These are phyloP conservation scores for Colletotrichum eremochloae DNA, from an alignment of 2,329 filamentous ascomycete species.

Conservation along the genomic window DNA sequence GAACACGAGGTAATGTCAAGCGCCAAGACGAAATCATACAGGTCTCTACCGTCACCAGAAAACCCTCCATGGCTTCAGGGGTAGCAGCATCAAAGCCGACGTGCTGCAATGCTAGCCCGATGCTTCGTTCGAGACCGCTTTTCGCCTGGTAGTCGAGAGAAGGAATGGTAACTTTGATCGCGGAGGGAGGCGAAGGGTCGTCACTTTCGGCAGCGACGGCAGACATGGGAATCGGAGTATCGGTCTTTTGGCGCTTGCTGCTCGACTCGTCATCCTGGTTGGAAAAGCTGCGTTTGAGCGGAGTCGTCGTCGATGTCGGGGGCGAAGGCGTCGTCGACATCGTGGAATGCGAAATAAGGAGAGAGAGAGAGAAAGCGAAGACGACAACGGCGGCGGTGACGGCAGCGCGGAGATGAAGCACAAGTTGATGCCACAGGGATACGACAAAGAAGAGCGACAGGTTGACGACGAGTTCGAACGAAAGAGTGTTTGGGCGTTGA, in stretches of 20 bases:
- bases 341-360: background rate
- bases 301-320: slow-evolving; percentile 15
- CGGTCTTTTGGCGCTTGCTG: slow-evolving; percentile 33
- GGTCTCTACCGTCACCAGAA: slow-evolving; percentile 67
- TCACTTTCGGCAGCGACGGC: background rate
- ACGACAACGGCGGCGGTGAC: no score
- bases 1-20: slow-evolving; percentile 21
- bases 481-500: background rate
- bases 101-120: slow-evolving; percentile 67
- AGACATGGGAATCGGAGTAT: background rate
- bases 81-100: slow-evolving; percentile 70
- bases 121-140: slow-evolving; percentile 65
- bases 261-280: slow-evolving; percentile 10
- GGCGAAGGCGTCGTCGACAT: slow-evolving; percentile 27
- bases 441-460: background rate
- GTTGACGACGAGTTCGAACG: background rate
- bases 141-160: slow-evolving; percentile 53
- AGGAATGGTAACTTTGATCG: slow-evolving; percentile 41
- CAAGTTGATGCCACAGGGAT: background rate
- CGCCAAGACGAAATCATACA: slow-evolving; percentile 59
- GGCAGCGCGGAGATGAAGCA: no score
- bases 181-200: slow-evolving; percentile 4
- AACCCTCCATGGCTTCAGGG: slow-evolving; percentile 70
- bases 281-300: slow-evolving; percentile 25
- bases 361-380: background rate